Conservation (phyloP, 306 rosid genomes). For the Boehmeria nivea region DNA sequence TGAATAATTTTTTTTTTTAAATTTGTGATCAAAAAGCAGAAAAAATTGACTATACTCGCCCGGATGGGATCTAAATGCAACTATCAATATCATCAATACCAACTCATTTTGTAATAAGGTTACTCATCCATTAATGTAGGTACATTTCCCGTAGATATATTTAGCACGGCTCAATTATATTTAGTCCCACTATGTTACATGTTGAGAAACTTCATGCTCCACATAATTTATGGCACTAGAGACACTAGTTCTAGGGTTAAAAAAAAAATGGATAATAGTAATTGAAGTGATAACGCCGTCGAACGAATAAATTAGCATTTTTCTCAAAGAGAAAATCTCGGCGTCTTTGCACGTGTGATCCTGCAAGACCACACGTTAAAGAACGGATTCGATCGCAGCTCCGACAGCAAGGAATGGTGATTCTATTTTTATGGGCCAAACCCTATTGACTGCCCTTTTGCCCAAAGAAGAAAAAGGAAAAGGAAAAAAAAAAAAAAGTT, state of each 20-base stretch:
- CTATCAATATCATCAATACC: conserved; percentile 30
- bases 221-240: neutral
- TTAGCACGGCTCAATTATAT: neutral
- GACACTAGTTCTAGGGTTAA: neutral
- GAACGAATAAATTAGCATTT: no score
- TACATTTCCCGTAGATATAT: neutral
- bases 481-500: conserved; percentile 21
- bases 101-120: neutral
- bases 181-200: neutral
- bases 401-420: conserved; percentile 34
- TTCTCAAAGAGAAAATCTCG: neutral
- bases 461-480: conserved; percentile 20
- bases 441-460: conserved; percentile 34
- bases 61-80: conserved; percentile 25
- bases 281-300: no score
- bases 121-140: neutral
- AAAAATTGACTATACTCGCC: conserved; percentile 30
- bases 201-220: neutral
- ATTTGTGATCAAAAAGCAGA: conserved; percentile 8
- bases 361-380: conserved; percentile 16
- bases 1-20: neutral
- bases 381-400: conserved; percentile 17
- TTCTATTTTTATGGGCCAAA: conserved; percentile 29
- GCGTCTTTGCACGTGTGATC: conserved; percentile 25
- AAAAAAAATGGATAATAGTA: no score